Evolutionary conservation across 139 green algal species (phyloP).

Genomic region (Micractinium sp.): DNA sequence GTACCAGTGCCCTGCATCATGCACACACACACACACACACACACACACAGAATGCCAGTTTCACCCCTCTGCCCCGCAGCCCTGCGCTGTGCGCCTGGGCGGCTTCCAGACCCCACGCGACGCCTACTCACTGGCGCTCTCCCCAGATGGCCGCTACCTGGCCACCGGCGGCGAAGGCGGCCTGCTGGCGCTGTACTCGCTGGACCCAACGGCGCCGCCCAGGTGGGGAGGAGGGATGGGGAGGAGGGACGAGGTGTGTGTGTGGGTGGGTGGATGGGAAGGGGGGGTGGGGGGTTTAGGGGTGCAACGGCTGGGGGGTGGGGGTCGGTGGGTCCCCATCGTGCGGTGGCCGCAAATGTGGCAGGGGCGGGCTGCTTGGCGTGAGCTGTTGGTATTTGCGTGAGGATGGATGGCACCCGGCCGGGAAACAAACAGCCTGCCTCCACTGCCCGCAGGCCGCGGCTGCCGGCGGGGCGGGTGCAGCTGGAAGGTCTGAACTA

Average conservation of each 20-base stretch:
- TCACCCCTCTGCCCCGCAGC: background rate
- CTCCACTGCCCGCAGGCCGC: background rate
- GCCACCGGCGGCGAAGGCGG: conserved; percentile 15
- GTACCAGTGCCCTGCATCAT: too few species aligned
- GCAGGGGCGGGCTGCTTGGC: too few species aligned
- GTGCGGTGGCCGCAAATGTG: too few species aligned
- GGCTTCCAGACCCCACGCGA: conserved; percentile 28
- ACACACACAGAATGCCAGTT: background rate
- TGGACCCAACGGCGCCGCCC: conserved; percentile 6
- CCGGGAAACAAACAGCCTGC: too few species aligned
- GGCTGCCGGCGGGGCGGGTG: background rate
- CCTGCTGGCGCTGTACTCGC: conserved; percentile 19
- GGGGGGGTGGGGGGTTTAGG: too few species aligned
- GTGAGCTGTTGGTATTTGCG: too few species aligned
- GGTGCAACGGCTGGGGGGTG: too few species aligned
- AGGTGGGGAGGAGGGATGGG: background rate
- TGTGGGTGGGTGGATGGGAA: too few species aligned
- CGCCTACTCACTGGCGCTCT: conserved; percentile 9
- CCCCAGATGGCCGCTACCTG: conserved; percentile 2
- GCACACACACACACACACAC: background rate
- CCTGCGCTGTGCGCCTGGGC: conserved; percentile 2
- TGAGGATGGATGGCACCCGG: too few species aligned
- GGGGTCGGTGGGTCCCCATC: too few species aligned
- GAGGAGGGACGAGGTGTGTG: too few species aligned
- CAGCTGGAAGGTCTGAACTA: background rate